These are phyloP conservation scores for Pouteria campechiana DNA, from an alignment of 179 eudicot genomes.

Conservation along the genomic window DNA sequence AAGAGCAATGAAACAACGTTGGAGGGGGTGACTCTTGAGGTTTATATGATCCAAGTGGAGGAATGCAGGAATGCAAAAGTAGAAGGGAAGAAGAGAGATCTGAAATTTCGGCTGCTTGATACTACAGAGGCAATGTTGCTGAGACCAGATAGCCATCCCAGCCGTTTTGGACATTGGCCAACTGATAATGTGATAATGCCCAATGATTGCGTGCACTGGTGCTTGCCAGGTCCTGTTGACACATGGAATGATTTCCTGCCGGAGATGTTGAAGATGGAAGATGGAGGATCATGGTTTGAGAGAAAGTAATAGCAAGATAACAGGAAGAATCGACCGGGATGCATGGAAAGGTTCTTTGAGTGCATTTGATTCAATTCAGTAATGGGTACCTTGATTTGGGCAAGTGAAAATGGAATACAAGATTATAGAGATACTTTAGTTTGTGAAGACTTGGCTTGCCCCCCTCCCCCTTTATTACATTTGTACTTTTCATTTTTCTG, in stretches of 20 bases:
- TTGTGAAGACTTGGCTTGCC: no score
- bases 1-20: slow-evolving; percentile 28
- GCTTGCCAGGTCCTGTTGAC: slow-evolving; percentile 75
- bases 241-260: slow-evolving; percentile 66
- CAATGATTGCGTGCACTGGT: slow-evolving; percentile 80
- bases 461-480: no score
- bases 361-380: no score
- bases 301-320: no score
- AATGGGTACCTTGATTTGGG: no score
- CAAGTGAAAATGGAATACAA: no score
- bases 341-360: no score
- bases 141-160: slow-evolving; percentile 83
- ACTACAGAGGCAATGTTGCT: slow-evolving; percentile 44
- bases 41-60: slow-evolving; percentile 38
- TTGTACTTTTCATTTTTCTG: no score
- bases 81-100: slow-evolving; percentile 31
- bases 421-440: no score
- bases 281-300: no score
- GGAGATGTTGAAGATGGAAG: slow-evolving; percentile 34
- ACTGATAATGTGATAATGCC: slow-evolving; percentile 24
- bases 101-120: slow-evolving; percentile 37
- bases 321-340: no score
- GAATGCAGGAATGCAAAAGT: slow-evolving; percentile 39
- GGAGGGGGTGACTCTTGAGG: slow-evolving; percentile 34
- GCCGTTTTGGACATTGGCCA: slow-evolving; percentile 46